Evolutionary conservation across 1,284 basidiomycete genomes (phyloP), one percentile per base, ranked within the genome.

Genomic region (Papiliotrema laurentii): DNA sequence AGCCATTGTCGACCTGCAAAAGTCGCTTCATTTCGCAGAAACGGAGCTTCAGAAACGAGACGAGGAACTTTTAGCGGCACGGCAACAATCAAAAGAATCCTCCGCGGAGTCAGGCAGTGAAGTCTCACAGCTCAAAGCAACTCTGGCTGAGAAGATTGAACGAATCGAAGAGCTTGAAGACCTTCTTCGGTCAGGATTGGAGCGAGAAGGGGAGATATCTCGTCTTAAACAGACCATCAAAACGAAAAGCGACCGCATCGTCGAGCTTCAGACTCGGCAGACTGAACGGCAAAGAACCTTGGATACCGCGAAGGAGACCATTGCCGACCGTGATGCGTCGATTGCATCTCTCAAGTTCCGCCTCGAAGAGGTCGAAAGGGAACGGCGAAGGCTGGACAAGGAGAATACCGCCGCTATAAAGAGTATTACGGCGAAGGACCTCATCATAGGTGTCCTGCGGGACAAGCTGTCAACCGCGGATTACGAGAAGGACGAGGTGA

Each of bases 401-500:
- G 49, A 50, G 13, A 18, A 27, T 26, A 44, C 16, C 10, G 35
- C 31, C 22, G 47, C 47, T 2, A 14, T 49, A 22, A 24, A 42
- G 30, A 30, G 18, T 24, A 34, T 33, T 16, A 13, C 27, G 24
- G 43, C 42, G 19, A 50, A 50, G 22, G 49, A 50, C 26, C 35
- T 34, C 35, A 50, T 45, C 25, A 50, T 50, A 10, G 42, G 22
- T 10, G 49, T 45, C 4, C 27, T 61, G 25, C 43, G 46, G 14
- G 58, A 62, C 28, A 58, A 58, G 39, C 39, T 60, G 3, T 25
- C 45, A 18, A 45, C 60, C 21, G 43, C 49, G n/a, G 38, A 50
- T 14, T 65, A 51, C 34, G 58, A 59, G 36, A 44, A 38, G 21
- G 59, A 65, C 41, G 63, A 49, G 42, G 5, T 41, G 11, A 5